These are phyloP conservation scores for Rhodamnia rubescens DNA, from an alignment of 345 rosid species.

Conservation along the genomic window DNA sequence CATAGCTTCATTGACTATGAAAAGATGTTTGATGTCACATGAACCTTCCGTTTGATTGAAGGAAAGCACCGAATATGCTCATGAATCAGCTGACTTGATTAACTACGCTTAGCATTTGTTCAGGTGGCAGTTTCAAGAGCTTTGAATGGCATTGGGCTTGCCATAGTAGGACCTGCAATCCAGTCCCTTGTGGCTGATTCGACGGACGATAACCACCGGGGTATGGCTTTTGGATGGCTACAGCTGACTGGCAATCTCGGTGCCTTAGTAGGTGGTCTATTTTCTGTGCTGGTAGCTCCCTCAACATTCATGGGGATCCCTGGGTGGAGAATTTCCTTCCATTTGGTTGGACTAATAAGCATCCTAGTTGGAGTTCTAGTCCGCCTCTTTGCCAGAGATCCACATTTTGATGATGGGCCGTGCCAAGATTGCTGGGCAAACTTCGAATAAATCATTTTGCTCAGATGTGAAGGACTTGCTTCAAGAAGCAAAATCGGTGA, in stretches of 20 bases:
- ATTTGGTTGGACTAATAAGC: constrained; percentile 65
- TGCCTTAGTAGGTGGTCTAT: constrained; percentile 66
- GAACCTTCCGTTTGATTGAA: background rate
- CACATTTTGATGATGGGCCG: constrained; percentile 34
- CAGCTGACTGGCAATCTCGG: constrained; percentile 72
- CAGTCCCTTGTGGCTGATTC: constrained; percentile 91
- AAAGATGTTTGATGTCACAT: background rate
- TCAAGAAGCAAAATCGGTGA: constrained; percentile 43
- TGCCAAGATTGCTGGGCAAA: constrained; percentile 11
- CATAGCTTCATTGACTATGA: background rate
- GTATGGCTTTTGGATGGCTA: constrained; percentile 84
- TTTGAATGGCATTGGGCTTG: constrained; percentile 79
- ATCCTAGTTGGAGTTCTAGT: constrained; percentile 60
- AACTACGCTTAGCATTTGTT: constrained; percentile 2
- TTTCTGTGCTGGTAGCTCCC: constrained; percentile 63
- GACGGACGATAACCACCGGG: constrained; percentile 62
- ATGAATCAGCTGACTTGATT: constrained; percentile 1
- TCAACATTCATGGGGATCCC: constrained; percentile 59
- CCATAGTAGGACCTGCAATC: constrained; percentile 76
- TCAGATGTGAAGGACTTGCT: constrained; percentile 51
- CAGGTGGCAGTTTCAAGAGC: constrained; percentile 87
- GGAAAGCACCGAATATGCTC: background rate
- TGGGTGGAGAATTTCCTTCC: constrained; percentile 88
- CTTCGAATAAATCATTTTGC: constrained; percentile 25
- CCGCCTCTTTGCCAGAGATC: constrained; percentile 57